Evolutionary conservation across 73 alveolate genomes (phyloP).

Genomic region (Tetrahymena malaccensis): DNA sequence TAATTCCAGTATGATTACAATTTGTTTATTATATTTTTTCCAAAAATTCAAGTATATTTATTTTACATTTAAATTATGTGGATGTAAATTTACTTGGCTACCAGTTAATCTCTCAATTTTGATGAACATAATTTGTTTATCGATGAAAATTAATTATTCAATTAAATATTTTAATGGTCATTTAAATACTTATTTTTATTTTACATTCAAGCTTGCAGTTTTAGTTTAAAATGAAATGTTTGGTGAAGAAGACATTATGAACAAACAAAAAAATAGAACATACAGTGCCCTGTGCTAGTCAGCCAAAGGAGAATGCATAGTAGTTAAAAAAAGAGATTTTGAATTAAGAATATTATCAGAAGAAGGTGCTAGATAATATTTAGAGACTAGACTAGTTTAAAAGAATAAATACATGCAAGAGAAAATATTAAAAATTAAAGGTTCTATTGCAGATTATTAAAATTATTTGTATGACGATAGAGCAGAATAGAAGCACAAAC

Average conservation of each 20-base stretch:
- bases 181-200: not conserved
- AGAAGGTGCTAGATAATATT: not conserved
- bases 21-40: not conserved
- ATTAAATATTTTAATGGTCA: too few relatives aligned
- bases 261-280: not conserved
- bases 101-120: too few relatives aligned
- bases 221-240: not conserved
- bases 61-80: not conserved
- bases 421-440: not conserved
- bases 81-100: not conserved
- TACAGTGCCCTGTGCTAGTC: not conserved
- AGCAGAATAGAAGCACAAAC: not conserved
- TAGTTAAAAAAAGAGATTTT: not conserved
- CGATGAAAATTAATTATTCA: too few relatives aligned
- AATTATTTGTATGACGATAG: not conserved
- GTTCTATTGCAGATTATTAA: not conserved
- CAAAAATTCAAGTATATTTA: not conserved
- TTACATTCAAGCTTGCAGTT: not conserved
- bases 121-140: not conserved
- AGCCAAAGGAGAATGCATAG: not conserved
- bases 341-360: not conserved
- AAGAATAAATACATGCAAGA: not conserved
- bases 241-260: not conserved
- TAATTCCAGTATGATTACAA: not conserved
- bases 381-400: not conserved